Conservation (phyloP, 371 early-diverging fungal genomes). For the Apophysomyces sp. region DNA sequence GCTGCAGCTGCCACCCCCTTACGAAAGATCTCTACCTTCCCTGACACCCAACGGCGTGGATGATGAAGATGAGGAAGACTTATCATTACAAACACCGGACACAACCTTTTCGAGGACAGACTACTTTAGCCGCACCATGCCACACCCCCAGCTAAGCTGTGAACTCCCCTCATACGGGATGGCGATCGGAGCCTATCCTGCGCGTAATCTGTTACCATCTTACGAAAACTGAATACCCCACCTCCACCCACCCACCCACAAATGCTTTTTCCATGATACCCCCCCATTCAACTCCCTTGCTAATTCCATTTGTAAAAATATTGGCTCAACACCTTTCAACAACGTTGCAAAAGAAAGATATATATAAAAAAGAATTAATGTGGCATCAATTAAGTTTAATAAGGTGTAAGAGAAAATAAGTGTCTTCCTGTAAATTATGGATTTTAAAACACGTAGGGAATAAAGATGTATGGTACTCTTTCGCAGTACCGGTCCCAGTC, state of each 20-base stretch:
- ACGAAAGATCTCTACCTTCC: background rate
- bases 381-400: no score
- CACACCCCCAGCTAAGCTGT: background rate
- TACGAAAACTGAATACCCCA: no score
- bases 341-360: no score
- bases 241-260: no score
- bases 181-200: background rate
- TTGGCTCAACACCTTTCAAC: no score
- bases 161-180: background rate
- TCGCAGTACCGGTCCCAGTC: constrained; percentile 86
- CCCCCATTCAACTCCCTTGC: no score
- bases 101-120: background rate
- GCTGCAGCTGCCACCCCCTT: background rate
- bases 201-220: background rate
- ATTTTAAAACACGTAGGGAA: constrained; percentile 65
- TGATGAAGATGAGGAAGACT: background rate
- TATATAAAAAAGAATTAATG: no score
- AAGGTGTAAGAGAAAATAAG: no score
- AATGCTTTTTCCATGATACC: no score
- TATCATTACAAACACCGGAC: background rate
- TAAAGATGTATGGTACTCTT: constrained; percentile 74
- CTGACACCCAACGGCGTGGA: background rate
- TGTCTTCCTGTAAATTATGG: background rate
- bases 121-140: background rate
- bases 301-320: no score